Base-by-base conservation (phyloP, 352 stramenopile species). In the Phytophthora nicotianae region DNA sequence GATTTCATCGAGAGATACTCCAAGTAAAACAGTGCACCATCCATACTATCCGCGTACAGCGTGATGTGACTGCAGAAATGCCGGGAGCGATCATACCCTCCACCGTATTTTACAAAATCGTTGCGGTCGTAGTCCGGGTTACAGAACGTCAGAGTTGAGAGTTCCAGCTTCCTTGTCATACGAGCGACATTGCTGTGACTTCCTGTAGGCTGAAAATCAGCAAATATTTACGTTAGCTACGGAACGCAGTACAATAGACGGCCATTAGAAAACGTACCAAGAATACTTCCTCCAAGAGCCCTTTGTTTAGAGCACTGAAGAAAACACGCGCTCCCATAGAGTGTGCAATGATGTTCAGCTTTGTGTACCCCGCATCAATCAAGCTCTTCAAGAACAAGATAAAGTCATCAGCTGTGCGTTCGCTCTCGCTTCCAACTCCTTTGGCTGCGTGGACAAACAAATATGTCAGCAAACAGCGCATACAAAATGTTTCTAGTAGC, bases 71-170 rank as follows among this genome's bases (percentile, higher is more conserved):
- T 59, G 49, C 76, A 88, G 24, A 91, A 84, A 20, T 68, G 72
- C 9, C 79, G 81, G 8, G 85, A 67, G 2, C 70, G 65, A 26
- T 80, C 70, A 51, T 91, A 96, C 0, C 57, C 71, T 43, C 79
- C 79, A 13, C 71, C 79, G 37, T 77, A 72, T 27, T 85, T 71
- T 2, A 76, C 66, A 54, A 95, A 96, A 33, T 83, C 77, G 19
- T 78, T 59, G 10, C 85, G 62, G 7, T 86, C 74, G 54, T 91
- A 96, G 60, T 95, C 86, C 4, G 86, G 83, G 42, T 96, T 95
- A 19, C 77, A 75, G 21, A 96, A 81, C 4, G 76, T 95, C 5
- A 96, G 75, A 16, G 62, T 94, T 13, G 74, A 71, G 4, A 88
- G 58, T 45, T 68, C 54, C 33, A 82, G 48, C 8, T 69, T 72